Percentiles rank a stretch among this genome's conserved stretches.
These are phyloP conservation scores for Umbelopsis ramanniana DNA, from an alignment of 192 early-diverging fungal genomes.

Conservation along the genomic window DNA sequence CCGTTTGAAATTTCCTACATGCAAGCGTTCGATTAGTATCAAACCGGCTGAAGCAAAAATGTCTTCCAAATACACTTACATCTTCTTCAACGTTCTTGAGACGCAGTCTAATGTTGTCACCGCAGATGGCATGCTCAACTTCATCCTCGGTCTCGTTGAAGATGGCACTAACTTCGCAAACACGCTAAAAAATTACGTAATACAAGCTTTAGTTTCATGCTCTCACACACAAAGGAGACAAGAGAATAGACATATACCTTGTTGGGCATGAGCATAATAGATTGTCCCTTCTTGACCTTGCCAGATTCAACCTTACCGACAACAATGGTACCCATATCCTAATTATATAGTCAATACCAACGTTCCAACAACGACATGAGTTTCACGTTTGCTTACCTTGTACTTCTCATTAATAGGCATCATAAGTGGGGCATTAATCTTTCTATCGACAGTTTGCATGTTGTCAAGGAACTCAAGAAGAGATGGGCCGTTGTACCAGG, in stretches of 20 bases:
- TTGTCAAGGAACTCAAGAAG: constrained; percentile 87
- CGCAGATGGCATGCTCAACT: constrained; percentile 71
- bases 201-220: not conserved
- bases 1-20: constrained; percentile 77
- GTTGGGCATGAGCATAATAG: constrained; percentile 93
- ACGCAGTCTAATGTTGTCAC: constrained; percentile 93
- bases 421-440: constrained; percentile 86
- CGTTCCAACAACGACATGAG: too few species aligned
- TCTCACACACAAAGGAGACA: not conserved
- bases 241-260: constrained; percentile 56
- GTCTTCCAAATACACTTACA: constrained; percentile 38
- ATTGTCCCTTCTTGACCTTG: constrained; percentile 84
- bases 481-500: constrained; percentile 86
- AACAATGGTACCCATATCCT: constrained; percentile 97
- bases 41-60: not conserved
- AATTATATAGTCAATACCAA: not conserved
- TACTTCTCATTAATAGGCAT: constrained; percentile 96
- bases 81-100: constrained; percentile 95
- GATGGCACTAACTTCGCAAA: constrained; percentile 78
- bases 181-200: constrained; percentile 24
- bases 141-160: constrained; percentile 86
- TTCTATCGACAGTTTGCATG: constrained; percentile 84
- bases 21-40: too few species aligned
- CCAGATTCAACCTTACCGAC: constrained; percentile 98
- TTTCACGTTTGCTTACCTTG: constrained; percentile 53